Evolutionary conservation across 805 yeast genomes (phyloP).

Genomic region (Cyberlindnera meyerae): DNA sequence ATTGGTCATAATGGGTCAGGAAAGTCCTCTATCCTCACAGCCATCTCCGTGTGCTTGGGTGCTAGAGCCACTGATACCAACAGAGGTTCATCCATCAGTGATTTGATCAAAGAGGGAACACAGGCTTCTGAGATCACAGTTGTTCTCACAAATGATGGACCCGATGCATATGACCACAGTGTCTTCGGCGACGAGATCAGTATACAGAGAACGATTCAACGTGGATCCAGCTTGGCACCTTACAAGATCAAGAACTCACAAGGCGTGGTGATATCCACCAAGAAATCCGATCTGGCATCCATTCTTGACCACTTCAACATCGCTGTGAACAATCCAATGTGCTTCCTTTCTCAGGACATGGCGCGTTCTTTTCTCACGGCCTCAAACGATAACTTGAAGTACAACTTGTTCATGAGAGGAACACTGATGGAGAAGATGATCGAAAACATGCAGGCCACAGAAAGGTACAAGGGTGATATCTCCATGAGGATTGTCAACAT

Average conservation of each 20-base stretch:
- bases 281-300: conserved; percentile 59
- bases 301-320: conserved; percentile 69
- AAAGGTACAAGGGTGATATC: conserved; percentile 31
- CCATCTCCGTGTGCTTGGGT: conserved; percentile 81
- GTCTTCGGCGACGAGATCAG: conserved; percentile 64
- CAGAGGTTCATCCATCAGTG: conserved; percentile 69
- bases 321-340: conserved; percentile 84
- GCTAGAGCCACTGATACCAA: conserved; percentile 84
- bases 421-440: conserved; percentile 66
- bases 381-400: conserved; percentile 68
- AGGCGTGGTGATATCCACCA: conserved; percentile 52
- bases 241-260: conserved; percentile 51
- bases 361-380: conserved; percentile 86
- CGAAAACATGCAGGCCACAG: conserved; percentile 43
- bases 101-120: conserved; percentile 73
- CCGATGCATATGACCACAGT: conserved; percentile 59
- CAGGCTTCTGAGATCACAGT: conserved; percentile 63
- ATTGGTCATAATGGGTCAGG: conserved; percentile 92
- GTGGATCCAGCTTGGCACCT: conserved; percentile 43
- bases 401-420: conserved; percentile 74
- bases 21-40: conserved; percentile 82
- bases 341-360: conserved; percentile 87
- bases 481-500: conserved; percentile 36
- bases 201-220: conserved; percentile 60
- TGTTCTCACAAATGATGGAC: conserved; percentile 57